Conservation (phyloP, 1,139 yeast species). For the Suhomyces ambrosiae region DNA sequence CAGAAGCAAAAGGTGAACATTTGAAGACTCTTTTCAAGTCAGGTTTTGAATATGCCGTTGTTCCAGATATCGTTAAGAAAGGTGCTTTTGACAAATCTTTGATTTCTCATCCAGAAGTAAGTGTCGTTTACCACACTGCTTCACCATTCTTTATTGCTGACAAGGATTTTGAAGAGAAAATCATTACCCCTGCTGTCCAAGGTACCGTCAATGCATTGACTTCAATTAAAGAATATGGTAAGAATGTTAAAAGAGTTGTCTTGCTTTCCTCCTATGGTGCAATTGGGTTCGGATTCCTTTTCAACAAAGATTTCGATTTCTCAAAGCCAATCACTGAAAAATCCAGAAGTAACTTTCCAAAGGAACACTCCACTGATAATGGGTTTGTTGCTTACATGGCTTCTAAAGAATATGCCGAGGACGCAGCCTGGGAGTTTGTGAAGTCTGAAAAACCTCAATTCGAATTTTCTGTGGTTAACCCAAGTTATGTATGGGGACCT, state of each 20-base stretch:
- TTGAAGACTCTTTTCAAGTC: constrained; percentile 13
- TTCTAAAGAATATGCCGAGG: constrained; percentile 42
- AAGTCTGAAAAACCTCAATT: constrained; percentile 32
- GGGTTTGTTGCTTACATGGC: constrained; percentile 31
- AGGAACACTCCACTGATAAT: constrained; percentile 29
- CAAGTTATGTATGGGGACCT: constrained; percentile 28
- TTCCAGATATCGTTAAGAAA: constrained; percentile 22
- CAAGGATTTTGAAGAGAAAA: constrained; percentile 31
- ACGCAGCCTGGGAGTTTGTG: constrained; percentile 54
- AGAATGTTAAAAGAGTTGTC: constrained; percentile 30
- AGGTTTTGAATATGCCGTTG: constrained; percentile 47
- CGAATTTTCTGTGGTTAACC: constrained; percentile 19
- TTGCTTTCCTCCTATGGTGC: constrained; percentile 35
- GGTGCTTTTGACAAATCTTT: constrained; percentile 18
- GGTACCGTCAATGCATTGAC: constrained; percentile 36
- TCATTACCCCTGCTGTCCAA: constrained; percentile 34
- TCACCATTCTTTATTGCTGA: constrained; percentile 32
- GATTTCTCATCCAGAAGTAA: constrained; percentile 39
- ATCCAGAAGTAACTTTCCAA: constrained; percentile 41
- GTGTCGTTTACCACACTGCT: constrained; percentile 29
- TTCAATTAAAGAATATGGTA: constrained; percentile 28
- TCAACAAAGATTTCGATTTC: constrained; percentile 7
- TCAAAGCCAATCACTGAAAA: constrained; percentile 25
- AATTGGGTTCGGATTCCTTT: constrained; percentile 24
- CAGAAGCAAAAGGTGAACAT: constrained; percentile 29